phyloP scores from a whole-genome alignment of 2,329 filamentous ascomycete genomes.

The Chalaropsis thielavioides region DNA sequence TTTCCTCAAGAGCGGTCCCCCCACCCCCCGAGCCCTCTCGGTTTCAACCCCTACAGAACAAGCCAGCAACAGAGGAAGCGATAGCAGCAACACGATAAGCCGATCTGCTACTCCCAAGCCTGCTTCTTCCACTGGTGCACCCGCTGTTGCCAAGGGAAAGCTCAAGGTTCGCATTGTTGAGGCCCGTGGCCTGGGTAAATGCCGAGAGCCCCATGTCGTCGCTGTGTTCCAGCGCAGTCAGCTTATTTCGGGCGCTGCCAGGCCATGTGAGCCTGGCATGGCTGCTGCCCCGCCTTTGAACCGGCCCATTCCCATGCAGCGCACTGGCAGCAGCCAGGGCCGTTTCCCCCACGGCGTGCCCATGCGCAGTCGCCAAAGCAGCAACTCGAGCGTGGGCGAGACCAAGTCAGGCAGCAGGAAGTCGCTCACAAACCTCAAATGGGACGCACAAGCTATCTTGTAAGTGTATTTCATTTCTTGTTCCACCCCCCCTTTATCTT shows the following conservation, averaged over 20 bases:
- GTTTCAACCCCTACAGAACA: conserved; percentile 11
- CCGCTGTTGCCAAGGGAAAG: conserved; percentile 67
- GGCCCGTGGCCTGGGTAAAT: conserved; percentile 65
- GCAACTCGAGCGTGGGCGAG: conserved; percentile 73
- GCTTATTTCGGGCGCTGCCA: conserved; percentile 73
- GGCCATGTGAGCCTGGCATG: conserved; percentile 40
- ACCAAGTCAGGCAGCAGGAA: conserved; percentile 21
- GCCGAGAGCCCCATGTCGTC: conserved; percentile 84
- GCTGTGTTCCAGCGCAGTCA: conserved; percentile 95
- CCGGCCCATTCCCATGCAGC: conserved; percentile 41
- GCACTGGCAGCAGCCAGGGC: conserved; percentile 67
- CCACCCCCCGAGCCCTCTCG: conserved; percentile 77
- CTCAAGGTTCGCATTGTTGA: conserved; percentile 79
- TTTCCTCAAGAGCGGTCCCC: conserved; percentile 73
- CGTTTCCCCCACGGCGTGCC: conserved; percentile 81
- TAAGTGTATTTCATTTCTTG: conserved; percentile 36
- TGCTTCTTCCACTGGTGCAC: conserved; percentile 35
- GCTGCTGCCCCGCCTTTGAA: conserved; percentile 23
- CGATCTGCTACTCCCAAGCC: conserved; percentile 39
- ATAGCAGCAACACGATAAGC: conserved; percentile 11
- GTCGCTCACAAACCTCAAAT: conserved; percentile 66
- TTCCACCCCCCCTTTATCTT: background rate
- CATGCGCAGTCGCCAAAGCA: conserved; percentile 93
- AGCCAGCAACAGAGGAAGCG: conserved; percentile 2
- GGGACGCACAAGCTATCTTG: conserved; percentile 94